phyloP scores from a whole-genome alignment of 345 rosid species.

The Raphanus sativus region DNA sequence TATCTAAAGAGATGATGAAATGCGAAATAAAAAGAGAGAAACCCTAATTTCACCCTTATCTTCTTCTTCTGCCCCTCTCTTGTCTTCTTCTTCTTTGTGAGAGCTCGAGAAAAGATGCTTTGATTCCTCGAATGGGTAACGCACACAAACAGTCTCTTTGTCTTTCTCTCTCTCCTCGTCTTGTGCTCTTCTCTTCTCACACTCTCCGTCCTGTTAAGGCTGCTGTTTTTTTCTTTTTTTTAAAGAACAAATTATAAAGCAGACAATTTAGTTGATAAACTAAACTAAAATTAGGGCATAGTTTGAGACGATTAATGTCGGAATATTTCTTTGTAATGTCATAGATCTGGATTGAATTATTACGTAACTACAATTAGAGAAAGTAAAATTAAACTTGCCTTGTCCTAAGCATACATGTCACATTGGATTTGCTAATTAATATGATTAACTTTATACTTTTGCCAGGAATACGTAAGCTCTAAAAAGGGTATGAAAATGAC shows the following conservation, averaged over 20 bases:
- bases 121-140: slow-evolving; percentile 45
- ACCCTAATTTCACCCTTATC: slow-evolving; percentile 41
- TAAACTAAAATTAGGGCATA: background rate
- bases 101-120: slow-evolving; percentile 59
- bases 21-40: slow-evolving; percentile 8
- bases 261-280: background rate
- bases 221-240: background rate
- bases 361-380: background rate
- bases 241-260: background rate
- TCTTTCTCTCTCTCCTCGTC: background rate
- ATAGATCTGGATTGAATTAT: background rate
- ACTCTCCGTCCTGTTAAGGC: background rate
- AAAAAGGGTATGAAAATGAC: background rate
- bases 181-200: background rate
- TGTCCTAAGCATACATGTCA: background rate
- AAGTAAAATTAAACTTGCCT: background rate
- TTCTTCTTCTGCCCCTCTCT: background rate
- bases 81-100: slow-evolving; percentile 22
- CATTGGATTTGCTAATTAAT: background rate
- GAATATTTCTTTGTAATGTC: background rate
- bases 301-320: background rate
- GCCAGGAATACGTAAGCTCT: background rate
- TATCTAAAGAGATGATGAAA: background rate
- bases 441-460: background rate
- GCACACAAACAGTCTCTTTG: background rate